Evolutionary conservation across 2,329 filamentous ascomycete species (phyloP), one percentile per base, ranked within the genome.

Genomic region (Cercospora canescens): DNA sequence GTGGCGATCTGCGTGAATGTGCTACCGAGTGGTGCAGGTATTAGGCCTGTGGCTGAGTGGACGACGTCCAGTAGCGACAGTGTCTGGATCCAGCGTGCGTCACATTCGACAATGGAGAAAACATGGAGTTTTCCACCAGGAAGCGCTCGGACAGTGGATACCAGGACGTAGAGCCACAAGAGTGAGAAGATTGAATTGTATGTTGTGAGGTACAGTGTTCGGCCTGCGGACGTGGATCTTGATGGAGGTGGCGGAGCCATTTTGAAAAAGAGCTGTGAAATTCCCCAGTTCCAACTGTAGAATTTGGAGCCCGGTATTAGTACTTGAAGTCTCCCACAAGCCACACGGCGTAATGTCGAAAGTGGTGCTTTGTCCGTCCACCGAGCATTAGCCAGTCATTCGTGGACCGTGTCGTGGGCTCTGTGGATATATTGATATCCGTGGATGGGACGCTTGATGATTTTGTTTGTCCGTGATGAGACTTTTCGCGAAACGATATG

Each of bases 1-100:
- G 63, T 65, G 16, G 26, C 63, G 59, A 62, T 45, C 55, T 65
- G 63, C 16, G 63, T 65, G 50, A 62, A 65, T 1, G 63, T 65
- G 18, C 57, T 65, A 16, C 58, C 50, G 3, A 65, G 50, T n/a
- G 63, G 63, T 5, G 63, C 57, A 2, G 63, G 58, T 21, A 65
- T 58, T 16, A 65, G 21, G 37, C 58, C 30, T 14, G 58, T 50
- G 6, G 50, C 58, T 6, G 63, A 55, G 50, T 65, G 58, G 35
- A 65, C 16, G 26, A 65, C 35, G 12, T 65, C 63, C 6, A 62
- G 24, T 14, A 65, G 52, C 1, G 63, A 61, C 28, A 65, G 18
- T 4, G 63, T 65, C n/a, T 65, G 63, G 3, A 62, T 30, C 35
- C 24, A 48, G 48, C 63, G 63, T 14, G 63, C 50, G 14, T 26